These are phyloP conservation scores for Fragilaria radians DNA, from an alignment of 108 stramenopile genomes.

Conservation along the genomic window DNA sequence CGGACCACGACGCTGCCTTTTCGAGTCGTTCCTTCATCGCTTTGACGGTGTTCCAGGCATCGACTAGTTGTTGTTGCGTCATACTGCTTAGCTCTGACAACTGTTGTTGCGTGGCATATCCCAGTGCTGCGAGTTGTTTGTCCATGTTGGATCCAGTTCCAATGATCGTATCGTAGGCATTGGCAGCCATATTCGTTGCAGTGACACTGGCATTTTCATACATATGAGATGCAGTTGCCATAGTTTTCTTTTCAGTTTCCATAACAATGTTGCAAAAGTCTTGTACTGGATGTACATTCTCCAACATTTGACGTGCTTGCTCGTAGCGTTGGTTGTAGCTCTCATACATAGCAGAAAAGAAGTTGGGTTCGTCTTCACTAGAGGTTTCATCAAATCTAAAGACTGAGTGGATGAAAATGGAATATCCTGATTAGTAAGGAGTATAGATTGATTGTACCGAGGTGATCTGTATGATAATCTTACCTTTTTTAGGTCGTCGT, in stretches of 20 bases:
- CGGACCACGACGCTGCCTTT: constrained; percentile 63
- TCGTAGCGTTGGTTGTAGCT: constrained; percentile 64
- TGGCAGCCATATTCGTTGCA: constrained; percentile 34
- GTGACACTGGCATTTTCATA: constrained; percentile 57
- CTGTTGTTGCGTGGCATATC: constrained; percentile 59
- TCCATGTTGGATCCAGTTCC: constrained; percentile 67
- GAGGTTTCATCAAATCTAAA: constrained; percentile 57
- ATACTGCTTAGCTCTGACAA: constrained; percentile 12
- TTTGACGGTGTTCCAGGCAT: constrained; percentile 76
- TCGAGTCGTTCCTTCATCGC: constrained; percentile 68
- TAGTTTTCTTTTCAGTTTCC: constrained; percentile 44
- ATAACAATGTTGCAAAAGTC: constrained; percentile 58
- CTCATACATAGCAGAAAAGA: constrained; percentile 77
- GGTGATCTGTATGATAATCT: constrained; percentile 7
- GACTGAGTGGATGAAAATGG: constrained; percentile 9
- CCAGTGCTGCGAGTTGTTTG: constrained; percentile 59
- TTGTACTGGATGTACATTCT: constrained; percentile 50
- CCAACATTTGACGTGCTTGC: constrained; percentile 38
- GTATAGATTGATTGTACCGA: neutral
- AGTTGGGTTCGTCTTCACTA: constrained; percentile 49
- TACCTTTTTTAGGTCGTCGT: constrained; percentile 32
- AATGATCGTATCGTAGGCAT: constrained; percentile 62
- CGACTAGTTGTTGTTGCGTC: constrained; percentile 45
- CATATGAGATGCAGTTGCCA: constrained; percentile 14
- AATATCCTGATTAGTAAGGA: constrained; percentile 3